These are phyloP conservation scores for Wallacemonas sp. DNA, from an alignment of 208 protist genomes.

Conservation along the genomic window DNA sequence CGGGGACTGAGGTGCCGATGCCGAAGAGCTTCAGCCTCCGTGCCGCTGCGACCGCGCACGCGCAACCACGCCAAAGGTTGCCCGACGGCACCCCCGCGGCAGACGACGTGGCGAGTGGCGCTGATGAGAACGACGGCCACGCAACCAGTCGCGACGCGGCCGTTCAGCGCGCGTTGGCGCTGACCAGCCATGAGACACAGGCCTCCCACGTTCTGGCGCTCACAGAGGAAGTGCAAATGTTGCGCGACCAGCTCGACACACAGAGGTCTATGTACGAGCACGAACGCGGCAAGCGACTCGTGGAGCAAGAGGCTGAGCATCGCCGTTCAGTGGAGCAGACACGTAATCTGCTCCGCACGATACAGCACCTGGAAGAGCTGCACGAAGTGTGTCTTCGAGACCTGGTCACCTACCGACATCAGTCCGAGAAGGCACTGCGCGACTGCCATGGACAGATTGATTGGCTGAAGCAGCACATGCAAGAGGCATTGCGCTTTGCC, in stretches of 20 bases:
- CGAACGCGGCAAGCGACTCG: conserved; percentile 37
- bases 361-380: conserved; percentile 44
- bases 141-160: background rate
- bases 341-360: conserved; percentile 24
- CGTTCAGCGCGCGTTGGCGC: background rate
- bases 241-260: conserved; percentile 60
- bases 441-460: conserved; percentile 36
- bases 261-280: conserved; percentile 61
- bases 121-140: background rate
- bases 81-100: background rate
- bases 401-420: conserved; percentile 55
- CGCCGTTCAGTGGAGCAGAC: conserved; percentile 27
- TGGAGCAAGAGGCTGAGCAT: conserved; percentile 28
- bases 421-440: conserved; percentile 34
- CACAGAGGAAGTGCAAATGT: conserved; percentile 44
- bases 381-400: conserved; percentile 54
- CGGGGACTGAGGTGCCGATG: background rate
- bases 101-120: conserved; percentile 13
- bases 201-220: conserved; percentile 44
- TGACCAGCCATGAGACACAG: conserved; percentile 2
- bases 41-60: background rate
- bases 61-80: no score
- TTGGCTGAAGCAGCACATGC: conserved; percentile 36
- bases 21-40: conserved; percentile 14
- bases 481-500: conserved; percentile 26